Base-by-base conservation (phyloP, 441 rosid genomes). In the Viola pubescens region DNA sequence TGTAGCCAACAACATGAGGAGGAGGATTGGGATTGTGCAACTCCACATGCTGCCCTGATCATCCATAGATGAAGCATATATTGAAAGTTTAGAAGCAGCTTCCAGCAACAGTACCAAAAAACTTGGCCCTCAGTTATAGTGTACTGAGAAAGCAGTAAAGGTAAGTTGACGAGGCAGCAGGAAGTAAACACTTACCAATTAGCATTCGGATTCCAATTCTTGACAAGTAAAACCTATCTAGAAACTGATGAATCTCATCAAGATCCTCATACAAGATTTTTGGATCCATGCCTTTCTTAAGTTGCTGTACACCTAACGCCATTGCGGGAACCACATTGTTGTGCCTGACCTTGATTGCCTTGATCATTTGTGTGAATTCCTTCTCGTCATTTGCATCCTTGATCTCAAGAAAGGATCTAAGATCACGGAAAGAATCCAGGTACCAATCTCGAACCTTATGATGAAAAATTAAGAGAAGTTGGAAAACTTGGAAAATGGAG, bases 171-270 rank as follows among this genome's bases (percentile, higher is more conserved):
- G 61, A 9, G 6, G 3, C 3, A 12, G 43, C 40, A 11, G 3
- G 50, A 62, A 56, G 60, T 26, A 51, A 39, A 40, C 52, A 63
- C 87, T 66, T 63, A 92, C 98, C 98, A 51, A 94, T 94, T 56
- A 92, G 92, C 97, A 89, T 88, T 55, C 97, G 91, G 65, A 94
- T 89, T 59, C 98, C 97, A 45, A 94, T 94, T 61, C 98, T 82
- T 0, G 98, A 89, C 95, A 94, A 70, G 83, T 94, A 89, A 79
- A 94, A 89, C 1, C 98, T 85, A 78, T 94, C 97, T 14, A 94
- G 82, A 75, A 94, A 94, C 77, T 80, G 84, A 70, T 94, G 97
- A 70, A 94, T 86, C 84, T 88, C 97, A 57, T 81, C 82, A 6
- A 89, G 91, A 70, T 72, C 88, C 76, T 76, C 88, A 52, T 68